Base-by-base conservation (phyloP, 106 monocot genomes). In the Dendrobium catenatum region DNA sequence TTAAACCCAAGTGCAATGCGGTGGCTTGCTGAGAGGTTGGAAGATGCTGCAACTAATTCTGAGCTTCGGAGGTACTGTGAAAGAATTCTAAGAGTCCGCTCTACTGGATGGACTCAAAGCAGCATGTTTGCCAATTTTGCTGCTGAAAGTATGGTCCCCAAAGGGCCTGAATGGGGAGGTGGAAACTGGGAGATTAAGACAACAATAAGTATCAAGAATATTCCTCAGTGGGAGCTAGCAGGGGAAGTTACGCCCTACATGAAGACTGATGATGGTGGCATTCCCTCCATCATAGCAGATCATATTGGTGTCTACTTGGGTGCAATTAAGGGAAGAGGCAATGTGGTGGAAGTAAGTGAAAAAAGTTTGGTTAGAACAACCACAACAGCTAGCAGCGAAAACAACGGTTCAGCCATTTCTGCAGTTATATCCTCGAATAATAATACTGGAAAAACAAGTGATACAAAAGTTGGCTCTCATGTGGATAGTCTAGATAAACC, bases 171-270 rank as follows among this genome's bases (percentile, higher is more conserved):
- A 85, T 99, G 98, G 98, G 98, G 94, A 44, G 98, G 98, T 70
- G 98, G 98, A 58, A 99, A 99, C 85, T 99, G 98, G 98, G 95
- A 91, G 27, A 91, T 99, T 64, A 99, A 90, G 78, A 99, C 98
- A 72, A 93, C 93, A 33, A 85, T 75, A 26, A 88, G 75, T 78
- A 84, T 86, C 76, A 95, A 99, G 80, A 85, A 85, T 80, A 93
- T 99, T 80, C 95, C 98, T 82, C 92, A 95, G 76, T 99, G 98
- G 98, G 98, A 99, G 80, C 84, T 99, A 42, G 88, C 98, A 24
- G 94, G 88, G 1, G 95, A 95, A 58, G 98, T 99, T 56, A 88
- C 91, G 95, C 98, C 98, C 1, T 99, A 99, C 61, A 99, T 99
- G 98, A 92, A 84, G 84, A 99, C 98, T 17, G 82, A 77, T 80